Base-by-base conservation (phyloP, 768 basidiomycete genomes). In the Termitomyces sp. region DNA sequence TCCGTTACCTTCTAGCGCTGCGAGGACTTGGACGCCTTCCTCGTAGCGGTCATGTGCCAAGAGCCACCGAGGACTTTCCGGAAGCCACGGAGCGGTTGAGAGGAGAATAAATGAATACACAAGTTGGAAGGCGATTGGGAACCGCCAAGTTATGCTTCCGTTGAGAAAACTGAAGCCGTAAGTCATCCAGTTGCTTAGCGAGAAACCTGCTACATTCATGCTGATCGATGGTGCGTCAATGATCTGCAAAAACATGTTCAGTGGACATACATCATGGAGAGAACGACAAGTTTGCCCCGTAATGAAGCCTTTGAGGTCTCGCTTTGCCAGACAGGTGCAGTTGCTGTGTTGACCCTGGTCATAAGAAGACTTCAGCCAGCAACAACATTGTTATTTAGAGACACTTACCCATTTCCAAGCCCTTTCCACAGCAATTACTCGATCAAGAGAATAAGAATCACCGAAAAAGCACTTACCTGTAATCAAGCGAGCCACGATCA, bases 171-270 rank as follows among this genome's bases (percentile, higher is more conserved):
- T 78, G 62, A 79, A 77, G 10, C 77, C 76, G 58, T 80, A 80
- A 0, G 78, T 80, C 75, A 80, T 77, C 78, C 78, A 80, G 57
- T 80, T 79, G 55, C 76, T 78, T 42, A 79, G 60, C 1, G 78
- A 78, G 58, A 80, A 80, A 0, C 77, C 78, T 8, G 75, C 78
- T 41, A 78, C 75, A 58, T 78, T 78, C 76, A 78, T 78, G 37
- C 78, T 41, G 50, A 41, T 26, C 28, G n/a, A 19, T 14, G 11
- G 41, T 41, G 2, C 7, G 23, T 50, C 26, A 28, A 40, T 12
- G 19, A n/a, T 12, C 19, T 14, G 10, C 11, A 7, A 3, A 11
- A 40, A 30, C 3, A 19, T 17, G 26, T 41, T 12, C n/a, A 14
- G 12, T 51, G 17, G 19, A 63, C 73, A 7, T 48, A 79, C 77